Conservation (phyloP, 2,329 filamentous ascomycete species). For the Rhynchosporium secalis region DNA sequence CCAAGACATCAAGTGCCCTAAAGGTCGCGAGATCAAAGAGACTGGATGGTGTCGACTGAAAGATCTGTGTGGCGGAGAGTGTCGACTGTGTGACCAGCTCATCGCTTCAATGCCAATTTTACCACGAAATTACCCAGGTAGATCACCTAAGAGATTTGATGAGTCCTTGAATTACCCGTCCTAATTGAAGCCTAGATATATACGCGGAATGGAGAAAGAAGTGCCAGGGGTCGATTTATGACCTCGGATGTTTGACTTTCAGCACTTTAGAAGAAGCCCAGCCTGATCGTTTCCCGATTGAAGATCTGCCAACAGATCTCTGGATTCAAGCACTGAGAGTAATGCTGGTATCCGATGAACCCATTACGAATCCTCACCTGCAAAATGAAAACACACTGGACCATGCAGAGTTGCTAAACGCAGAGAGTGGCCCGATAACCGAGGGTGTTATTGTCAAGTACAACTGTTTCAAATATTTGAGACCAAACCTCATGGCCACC, state of each 20-base stretch:
- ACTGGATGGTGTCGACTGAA: background rate
- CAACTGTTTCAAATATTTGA: slow-evolving; percentile 6
- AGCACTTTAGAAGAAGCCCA: too few species aligned
- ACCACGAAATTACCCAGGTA: too few species aligned
- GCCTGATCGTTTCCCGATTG: background rate
- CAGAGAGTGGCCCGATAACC: background rate
- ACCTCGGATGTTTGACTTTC: background rate
- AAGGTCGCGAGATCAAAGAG: background rate
- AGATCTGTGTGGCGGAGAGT: background rate
- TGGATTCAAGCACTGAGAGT: background rate
- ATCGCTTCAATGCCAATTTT: background rate
- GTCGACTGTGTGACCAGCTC: background rate
- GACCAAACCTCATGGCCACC: slow-evolving; percentile 10
- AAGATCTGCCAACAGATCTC: background rate
- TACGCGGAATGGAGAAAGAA: background rate
- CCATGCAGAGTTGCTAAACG: background rate
- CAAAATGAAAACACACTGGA: background rate
- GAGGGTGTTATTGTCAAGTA: background rate
- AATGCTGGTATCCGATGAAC: slow-evolving; percentile 6
- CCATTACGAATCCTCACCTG: slow-evolving; percentile 9
- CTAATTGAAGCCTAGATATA: background rate
- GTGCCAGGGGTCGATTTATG: background rate
- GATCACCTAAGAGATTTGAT: background rate
- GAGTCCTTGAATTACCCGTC: background rate
- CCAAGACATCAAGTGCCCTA: background rate